A percentile compares a stretch with the other conserved stretches of the same genome.
Conservation (phyloP, 2,329 filamentous ascomycete species). For the Tolypocladium cylindrosporum region DNA sequence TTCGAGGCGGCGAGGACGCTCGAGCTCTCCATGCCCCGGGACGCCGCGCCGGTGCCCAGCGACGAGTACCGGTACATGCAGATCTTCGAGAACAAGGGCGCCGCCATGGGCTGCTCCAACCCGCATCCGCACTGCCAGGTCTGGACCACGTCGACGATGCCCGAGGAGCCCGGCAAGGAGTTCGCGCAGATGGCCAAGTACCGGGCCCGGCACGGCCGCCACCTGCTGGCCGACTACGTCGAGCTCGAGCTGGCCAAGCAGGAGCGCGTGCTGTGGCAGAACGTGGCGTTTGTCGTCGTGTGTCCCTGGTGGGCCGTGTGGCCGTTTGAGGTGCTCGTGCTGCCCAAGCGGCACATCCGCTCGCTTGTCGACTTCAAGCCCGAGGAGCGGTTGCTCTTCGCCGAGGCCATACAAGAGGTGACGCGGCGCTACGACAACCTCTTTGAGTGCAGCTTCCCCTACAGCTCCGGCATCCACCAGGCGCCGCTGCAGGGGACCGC, state of each 20-base stretch:
- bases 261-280: conserved; percentile 83
- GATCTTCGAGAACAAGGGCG: conserved; percentile 98
- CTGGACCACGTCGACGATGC: conserved; percentile 86
- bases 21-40: conserved; percentile 25
- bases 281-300: conserved; percentile 72
- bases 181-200: conserved; percentile 72
- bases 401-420: conserved; percentile 78
- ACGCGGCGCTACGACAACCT: conserved; percentile 91
- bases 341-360: conserved; percentile 75
- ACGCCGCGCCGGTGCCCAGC: conserved; percentile 38
- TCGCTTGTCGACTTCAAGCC: conserved; percentile 72
- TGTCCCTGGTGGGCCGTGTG: conserved; percentile 98
- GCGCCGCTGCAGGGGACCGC: conserved; percentile 73
- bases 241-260: conserved; percentile 70
- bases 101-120: conserved; percentile 97
- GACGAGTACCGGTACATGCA: conserved; percentile 94
- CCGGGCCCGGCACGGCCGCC: conserved; percentile 59
- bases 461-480: conserved; percentile 94
- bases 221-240: conserved; percentile 81
- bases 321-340: conserved; percentile 91
- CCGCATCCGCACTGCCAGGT: conserved; percentile 95
- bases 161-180: conserved; percentile 80
- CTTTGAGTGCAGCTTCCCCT: conserved; percentile 94
- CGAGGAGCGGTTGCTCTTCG: conserved; percentile 62
- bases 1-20: conserved; percentile 27